These are phyloP conservation scores for Cercophora samala DNA, from an alignment of 495 filamentous ascomycete genomes.

Conservation along the genomic window DNA sequence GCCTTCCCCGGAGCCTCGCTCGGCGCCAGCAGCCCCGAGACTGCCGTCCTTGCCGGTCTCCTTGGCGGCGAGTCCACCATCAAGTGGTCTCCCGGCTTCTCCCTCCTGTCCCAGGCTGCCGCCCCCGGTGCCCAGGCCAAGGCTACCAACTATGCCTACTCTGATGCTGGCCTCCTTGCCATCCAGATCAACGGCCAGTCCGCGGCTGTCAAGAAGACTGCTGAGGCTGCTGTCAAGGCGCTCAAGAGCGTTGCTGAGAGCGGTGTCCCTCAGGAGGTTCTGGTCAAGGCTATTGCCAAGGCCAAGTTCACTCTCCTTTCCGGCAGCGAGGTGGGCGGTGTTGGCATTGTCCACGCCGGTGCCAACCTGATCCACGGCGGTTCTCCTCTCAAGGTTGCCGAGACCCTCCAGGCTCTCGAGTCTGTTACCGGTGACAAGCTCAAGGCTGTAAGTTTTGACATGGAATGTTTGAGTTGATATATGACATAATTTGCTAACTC, in stretches of 20 bases:
- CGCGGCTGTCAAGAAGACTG: slow-evolving; percentile 55
- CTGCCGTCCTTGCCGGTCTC: slow-evolving; percentile 80
- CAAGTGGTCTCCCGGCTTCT: slow-evolving; percentile 95
- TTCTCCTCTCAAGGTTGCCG: slow-evolving; percentile 83
- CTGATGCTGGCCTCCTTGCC: slow-evolving; percentile 85
- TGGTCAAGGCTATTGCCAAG: slow-evolving; percentile 85
- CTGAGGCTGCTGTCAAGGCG: slow-evolving; percentile 66
- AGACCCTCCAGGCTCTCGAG: slow-evolving; percentile 74
- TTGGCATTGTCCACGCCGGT: slow-evolving; percentile 56
- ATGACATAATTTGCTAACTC: slow-evolving; percentile 20
- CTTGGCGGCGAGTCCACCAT: slow-evolving; percentile 86
- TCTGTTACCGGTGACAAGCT: slow-evolving; percentile 78
- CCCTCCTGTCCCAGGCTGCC: slow-evolving; percentile 74
- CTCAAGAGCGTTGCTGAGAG: slow-evolving; percentile 76
- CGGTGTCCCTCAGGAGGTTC: slow-evolving; percentile 71
- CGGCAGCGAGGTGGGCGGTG: slow-evolving; percentile 71
- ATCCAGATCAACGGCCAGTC: slow-evolving; percentile 75
- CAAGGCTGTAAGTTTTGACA: slow-evolving; percentile 72
- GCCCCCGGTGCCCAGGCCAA: slow-evolving; percentile 62
- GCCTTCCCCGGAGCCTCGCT: slow-evolving; percentile 88
- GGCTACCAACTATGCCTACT: slow-evolving; percentile 80
- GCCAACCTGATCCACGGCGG: slow-evolving; percentile 65
- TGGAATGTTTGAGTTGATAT: no score
- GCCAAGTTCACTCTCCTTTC: slow-evolving; percentile 94
- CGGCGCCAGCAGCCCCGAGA: slow-evolving; percentile 79